phyloP scores from a whole-genome alignment of 2,329 filamentous ascomycete genomes.

The Tolypocladium inflatum region DNA sequence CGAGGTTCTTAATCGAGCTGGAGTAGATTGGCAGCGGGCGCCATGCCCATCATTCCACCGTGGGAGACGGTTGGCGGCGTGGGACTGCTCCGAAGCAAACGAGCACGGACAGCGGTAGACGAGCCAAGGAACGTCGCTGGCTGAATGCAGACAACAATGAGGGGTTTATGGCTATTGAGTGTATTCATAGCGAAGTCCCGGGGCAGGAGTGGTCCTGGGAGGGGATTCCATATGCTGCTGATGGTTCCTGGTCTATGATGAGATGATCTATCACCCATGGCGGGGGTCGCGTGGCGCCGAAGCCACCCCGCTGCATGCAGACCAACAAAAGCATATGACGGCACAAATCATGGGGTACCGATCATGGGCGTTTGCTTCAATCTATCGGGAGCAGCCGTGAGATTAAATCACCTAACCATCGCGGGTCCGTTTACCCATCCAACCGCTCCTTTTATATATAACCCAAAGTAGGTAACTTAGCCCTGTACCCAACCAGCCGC shows the following conservation, averaged over 20 bases:
- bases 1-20: rapidly evolving
- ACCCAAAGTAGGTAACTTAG: too few relatives aligned
- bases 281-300: neutral
- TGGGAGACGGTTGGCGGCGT: neutral
- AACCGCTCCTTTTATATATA: too few relatives aligned
- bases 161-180: neutral
- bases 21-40: too few relatives aligned
- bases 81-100: too few relatives aligned
- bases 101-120: neutral
- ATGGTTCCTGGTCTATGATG: too few relatives aligned
- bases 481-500: too few relatives aligned
- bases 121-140: too few relatives aligned
- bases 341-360: neutral
- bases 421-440: too few relatives aligned
- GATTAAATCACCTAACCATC: too few relatives aligned
- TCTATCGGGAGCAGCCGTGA: neutral
- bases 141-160: neutral
- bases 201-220: neutral
- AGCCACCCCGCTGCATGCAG: neutral
- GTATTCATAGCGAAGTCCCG: neutral
- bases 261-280: neutral
- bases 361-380: neutral
- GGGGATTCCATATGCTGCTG: too few relatives aligned
- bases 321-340: neutral
- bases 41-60: neutral